These are phyloP conservation scores for Metschnikowia reukaufii DNA, from an alignment of 805 yeast genomes.

Conservation along the genomic window DNA sequence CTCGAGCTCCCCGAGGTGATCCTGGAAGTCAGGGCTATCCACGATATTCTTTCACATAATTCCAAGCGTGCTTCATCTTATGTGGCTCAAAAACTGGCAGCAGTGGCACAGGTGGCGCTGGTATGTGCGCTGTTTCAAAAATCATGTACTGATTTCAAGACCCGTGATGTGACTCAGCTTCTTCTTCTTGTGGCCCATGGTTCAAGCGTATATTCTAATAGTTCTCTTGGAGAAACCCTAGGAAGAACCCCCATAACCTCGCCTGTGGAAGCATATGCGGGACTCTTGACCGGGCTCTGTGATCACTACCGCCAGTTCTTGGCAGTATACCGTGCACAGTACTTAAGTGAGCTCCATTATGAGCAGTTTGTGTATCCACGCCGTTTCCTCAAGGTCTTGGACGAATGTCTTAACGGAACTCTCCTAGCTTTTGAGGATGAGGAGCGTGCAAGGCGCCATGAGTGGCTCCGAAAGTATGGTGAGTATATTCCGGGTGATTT, in stretches of 20 bases:
- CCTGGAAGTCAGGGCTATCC: conserved; percentile 29
- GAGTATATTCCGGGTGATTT: conserved; percentile 42
- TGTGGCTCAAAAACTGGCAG: conserved; percentile 15
- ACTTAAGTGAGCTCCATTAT: conserved; percentile 38
- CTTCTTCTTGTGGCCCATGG: conserved; percentile 1
- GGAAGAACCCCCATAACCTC: neutral
- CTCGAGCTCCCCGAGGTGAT: conserved; percentile 58
- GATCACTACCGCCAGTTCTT: conserved; percentile 39
- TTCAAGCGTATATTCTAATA: neutral
- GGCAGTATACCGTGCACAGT: conserved; percentile 34
- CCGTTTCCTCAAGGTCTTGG: conserved; percentile 31
- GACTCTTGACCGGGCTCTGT: conserved; percentile 29
- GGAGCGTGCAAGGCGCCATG: conserved; percentile 34
- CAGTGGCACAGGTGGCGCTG: conserved; percentile 18
- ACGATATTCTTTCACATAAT: conserved; percentile 37
- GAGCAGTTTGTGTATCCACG: conserved; percentile 42
- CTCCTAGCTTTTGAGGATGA: conserved; percentile 31
- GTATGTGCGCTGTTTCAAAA: conserved; percentile 20
- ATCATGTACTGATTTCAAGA: conserved; percentile 25
- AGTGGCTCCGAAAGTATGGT: conserved; percentile 41
- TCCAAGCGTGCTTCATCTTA: conserved; percentile 31
- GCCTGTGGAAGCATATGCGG: conserved; percentile 23
- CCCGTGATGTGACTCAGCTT: conserved; percentile 26
- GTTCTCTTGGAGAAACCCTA: neutral
- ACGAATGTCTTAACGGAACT: conserved; percentile 35